phyloP scores from a whole-genome alignment of 495 filamentous ascomycete genomes.

The Penicillium waksmanii region DNA sequence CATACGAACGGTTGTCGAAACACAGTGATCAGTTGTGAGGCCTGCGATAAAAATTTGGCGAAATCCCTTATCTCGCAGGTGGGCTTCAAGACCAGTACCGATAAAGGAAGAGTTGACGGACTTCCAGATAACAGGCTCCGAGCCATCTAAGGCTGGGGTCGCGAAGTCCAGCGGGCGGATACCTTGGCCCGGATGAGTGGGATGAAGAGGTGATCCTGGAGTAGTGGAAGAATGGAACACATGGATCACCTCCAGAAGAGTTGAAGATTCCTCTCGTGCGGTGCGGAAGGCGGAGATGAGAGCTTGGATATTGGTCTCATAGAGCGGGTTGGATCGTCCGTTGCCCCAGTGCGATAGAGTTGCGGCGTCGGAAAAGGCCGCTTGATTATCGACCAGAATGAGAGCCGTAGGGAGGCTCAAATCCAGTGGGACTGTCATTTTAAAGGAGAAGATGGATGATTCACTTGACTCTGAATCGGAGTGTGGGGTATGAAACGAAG shows the following conservation, averaged over 20 bases:
- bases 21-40: slow-evolving; percentile 55
- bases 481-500: not conserved
- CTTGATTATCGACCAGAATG: slow-evolving; percentile 63
- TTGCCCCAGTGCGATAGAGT: slow-evolving; percentile 42
- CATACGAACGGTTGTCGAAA: slow-evolving; percentile 55
- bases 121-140: slow-evolving; percentile 51
- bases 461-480: too few relatives aligned
- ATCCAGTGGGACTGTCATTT: slow-evolving; percentile 19
- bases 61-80: slow-evolving; percentile 38
- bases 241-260: slow-evolving; percentile 46
- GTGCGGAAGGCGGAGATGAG: slow-evolving; percentile 48
- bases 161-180: slow-evolving; percentile 44
- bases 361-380: slow-evolving; percentile 48
- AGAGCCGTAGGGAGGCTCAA: slow-evolving; percentile 49
- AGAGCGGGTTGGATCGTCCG: slow-evolving; percentile 48
- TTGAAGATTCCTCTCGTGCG: slow-evolving; percentile 23
- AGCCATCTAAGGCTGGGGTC: slow-evolving; percentile 39
- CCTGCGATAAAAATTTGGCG: slow-evolving; percentile 47
- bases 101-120: slow-evolving; percentile 54
- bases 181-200: slow-evolving; percentile 31
- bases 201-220: slow-evolving; percentile 36
- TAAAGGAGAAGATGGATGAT: not conserved
- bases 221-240: slow-evolving; percentile 49
- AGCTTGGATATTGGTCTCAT: slow-evolving; percentile 45
- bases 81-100: slow-evolving; percentile 45